Percentiles rank a stretch among this genome's conserved stretches.
Evolutionary conservation across 495 filamentous ascomycete species (phyloP).

Genomic region (Immersiella caudata): DNA sequence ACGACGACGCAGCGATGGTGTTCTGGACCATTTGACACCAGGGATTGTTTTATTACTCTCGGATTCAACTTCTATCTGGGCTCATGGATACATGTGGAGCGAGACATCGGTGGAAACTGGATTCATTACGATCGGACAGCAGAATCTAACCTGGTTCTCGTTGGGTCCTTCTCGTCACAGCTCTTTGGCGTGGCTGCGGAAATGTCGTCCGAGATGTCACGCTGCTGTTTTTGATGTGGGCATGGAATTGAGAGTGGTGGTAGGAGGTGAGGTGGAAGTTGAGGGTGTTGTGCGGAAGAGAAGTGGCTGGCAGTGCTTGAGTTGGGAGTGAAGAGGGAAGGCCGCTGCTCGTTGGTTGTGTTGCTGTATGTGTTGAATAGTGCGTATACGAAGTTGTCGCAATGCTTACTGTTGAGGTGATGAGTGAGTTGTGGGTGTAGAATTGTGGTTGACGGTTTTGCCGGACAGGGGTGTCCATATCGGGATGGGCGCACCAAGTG

Average conservation of each 20-base stretch:
- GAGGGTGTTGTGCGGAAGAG: neutral
- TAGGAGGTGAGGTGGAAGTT: neutral
- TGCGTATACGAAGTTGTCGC: neutral
- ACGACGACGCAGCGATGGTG: neutral
- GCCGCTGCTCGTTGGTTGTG: neutral
- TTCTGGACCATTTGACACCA: constrained; percentile 4
- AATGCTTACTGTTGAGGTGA: neutral
- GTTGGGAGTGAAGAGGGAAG: neutral
- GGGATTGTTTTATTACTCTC: neutral
- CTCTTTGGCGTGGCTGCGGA: no score
- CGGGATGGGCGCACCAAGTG: neutral
- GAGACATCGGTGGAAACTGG: neutral
- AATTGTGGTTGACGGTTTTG: neutral
- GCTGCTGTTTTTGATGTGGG: no score
- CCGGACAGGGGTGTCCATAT: no score
- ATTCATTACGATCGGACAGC: neutral
- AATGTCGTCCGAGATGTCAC: no score
- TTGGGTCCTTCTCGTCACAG: neutral
- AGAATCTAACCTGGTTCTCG: neutral
- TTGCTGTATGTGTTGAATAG: neutral
- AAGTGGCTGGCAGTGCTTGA: neutral
- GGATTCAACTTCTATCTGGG: neutral
- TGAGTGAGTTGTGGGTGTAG: neutral
- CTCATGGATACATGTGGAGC: neutral
- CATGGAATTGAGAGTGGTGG: neutral